Evolutionary conservation across 1,284 basidiomycete species (phyloP).

Genomic region (Rhodotorula sp.): DNA sequence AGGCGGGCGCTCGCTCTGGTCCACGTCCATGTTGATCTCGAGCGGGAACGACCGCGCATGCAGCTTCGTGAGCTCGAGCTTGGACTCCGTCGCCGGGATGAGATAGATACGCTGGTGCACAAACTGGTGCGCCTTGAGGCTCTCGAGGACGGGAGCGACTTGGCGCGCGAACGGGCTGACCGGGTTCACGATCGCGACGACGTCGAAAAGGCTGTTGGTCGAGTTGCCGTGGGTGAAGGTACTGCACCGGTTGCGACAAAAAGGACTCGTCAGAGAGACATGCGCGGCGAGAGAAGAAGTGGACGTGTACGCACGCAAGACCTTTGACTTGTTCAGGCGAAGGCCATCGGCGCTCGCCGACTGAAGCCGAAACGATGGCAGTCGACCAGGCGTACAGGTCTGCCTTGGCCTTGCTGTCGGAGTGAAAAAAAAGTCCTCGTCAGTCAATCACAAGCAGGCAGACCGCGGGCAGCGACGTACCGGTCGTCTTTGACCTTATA

Average conservation of each 20-base stretch:
- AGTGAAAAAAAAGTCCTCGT: too few species aligned
- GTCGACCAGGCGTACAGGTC: slow-evolving; percentile 64
- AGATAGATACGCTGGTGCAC: slow-evolving; percentile 70
- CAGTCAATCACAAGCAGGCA: too few species aligned
- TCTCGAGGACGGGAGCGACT: slow-evolving; percentile 69
- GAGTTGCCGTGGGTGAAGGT: slow-evolving; percentile 69
- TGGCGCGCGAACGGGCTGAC: slow-evolving; percentile 77
- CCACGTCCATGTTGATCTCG: slow-evolving; percentile 71
- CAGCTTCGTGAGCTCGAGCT: slow-evolving; percentile 63
- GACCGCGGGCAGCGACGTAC: too few species aligned
- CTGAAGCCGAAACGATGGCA: slow-evolving; percentile 65
- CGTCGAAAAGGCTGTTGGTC: slow-evolving; percentile 63
- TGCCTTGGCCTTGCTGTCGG: slow-evolving; percentile 53
- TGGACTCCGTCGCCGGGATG: slow-evolving; percentile 60
- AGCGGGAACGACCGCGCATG: slow-evolving; percentile 86
- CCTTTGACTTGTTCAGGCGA: slow-evolving; percentile 55
- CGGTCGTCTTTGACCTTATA: background rate
- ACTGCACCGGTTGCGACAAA: slow-evolving; percentile 49
- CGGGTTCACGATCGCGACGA: slow-evolving; percentile 78
- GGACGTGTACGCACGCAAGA: slow-evolving; percentile 60
- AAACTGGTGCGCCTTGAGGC: slow-evolving; percentile 50
- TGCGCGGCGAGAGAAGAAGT: slow-evolving; percentile 15
- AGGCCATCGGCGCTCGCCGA: slow-evolving; percentile 59
- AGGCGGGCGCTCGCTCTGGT: background rate
- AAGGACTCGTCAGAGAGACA: background rate